Percentiles rank a stretch among this genome's conserved stretches.
These are phyloP conservation scores for Plasmodium gallinaceum DNA, from an alignment of 169 alveolate species.

Conservation along the genomic window DNA sequence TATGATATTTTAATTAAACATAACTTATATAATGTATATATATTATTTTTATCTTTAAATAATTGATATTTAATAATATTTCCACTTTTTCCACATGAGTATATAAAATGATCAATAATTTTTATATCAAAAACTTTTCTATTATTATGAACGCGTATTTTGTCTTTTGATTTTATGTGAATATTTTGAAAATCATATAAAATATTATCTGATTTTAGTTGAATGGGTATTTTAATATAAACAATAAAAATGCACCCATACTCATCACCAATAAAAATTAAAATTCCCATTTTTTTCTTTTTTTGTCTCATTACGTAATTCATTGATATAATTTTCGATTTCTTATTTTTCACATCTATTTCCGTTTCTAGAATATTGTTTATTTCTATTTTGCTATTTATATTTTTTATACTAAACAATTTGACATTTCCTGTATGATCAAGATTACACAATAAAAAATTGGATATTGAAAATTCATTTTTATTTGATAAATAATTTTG, in stretches of 20 bases:
- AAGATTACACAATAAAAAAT: slow-evolving; percentile 13
- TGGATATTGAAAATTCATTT: not conserved
- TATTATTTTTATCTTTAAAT: slow-evolving; percentile 39
- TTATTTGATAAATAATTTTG: not conserved
- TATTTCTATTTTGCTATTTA: not conserved
- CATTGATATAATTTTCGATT: slow-evolving; percentile 51
- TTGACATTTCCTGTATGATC: slow-evolving; percentile 56
- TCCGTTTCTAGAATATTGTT: slow-evolving; percentile 18
- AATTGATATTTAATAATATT: slow-evolving; percentile 48
- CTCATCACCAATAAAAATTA: slow-evolving; percentile 65
- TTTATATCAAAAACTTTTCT: slow-evolving; percentile 72
- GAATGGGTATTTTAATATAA: slow-evolving; percentile 49
- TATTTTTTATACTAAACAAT: slow-evolving; percentile 21
- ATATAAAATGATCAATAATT: slow-evolving; percentile 46
- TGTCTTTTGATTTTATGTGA: slow-evolving; percentile 18
- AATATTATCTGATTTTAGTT: not conserved
- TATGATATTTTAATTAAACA: slow-evolving; percentile 57
- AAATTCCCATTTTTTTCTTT: slow-evolving; percentile 22
- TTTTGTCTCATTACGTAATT: slow-evolving; percentile 52
- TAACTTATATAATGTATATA: slow-evolving; percentile 51
- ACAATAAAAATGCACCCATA: slow-evolving; percentile 74
- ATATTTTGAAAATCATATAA: slow-evolving; percentile 30
- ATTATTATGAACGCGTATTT: slow-evolving; percentile 62
- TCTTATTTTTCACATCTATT: slow-evolving; percentile 71
- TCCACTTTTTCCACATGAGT: slow-evolving; percentile 74